These are phyloP conservation scores for Pestalotiopsis sp. DNA, from an alignment of 2,329 filamentous ascomycete species.

Conservation along the genomic window DNA sequence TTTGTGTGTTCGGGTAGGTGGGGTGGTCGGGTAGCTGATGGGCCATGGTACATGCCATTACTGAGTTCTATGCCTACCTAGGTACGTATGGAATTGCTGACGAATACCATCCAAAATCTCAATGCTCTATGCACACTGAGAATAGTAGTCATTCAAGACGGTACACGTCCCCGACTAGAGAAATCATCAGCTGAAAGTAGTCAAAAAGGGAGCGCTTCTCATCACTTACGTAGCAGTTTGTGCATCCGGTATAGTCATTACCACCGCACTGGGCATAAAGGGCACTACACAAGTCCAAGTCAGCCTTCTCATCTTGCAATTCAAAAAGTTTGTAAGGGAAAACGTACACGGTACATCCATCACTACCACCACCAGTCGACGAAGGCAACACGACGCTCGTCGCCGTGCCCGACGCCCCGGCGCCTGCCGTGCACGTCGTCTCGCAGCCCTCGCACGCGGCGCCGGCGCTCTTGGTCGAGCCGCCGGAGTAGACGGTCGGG, in stretches of 20 bases:
- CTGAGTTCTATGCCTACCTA: not conserved
- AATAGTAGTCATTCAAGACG: slow-evolving; percentile 8
- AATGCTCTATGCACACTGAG: slow-evolving; percentile 4
- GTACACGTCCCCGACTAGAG: slow-evolving; percentile 3
- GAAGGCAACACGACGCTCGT: not conserved
- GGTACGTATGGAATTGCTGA: not conserved
- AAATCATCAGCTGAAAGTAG: not conserved
- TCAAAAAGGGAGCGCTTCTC: not conserved
- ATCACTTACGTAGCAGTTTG: slow-evolving; percentile 6
- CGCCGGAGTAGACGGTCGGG: slow-evolving; percentile 43
- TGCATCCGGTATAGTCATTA: slow-evolving; percentile 11
- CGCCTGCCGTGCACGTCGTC: slow-evolving; percentile 10
- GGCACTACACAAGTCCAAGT: not conserved
- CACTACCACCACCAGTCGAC: not conserved
- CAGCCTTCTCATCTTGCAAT: not conserved
- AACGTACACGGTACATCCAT: slow-evolving; percentile 5
- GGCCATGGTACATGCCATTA: too few species aligned
- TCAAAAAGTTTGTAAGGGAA: not conserved
- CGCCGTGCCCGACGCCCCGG: slow-evolving; percentile 7
- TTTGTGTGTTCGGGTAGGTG: too few species aligned
- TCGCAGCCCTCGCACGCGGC: slow-evolving; percentile 11
- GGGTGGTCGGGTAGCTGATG: too few species aligned
- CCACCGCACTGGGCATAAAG: slow-evolving; percentile 10
- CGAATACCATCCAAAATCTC: not conserved
- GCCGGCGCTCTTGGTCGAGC: slow-evolving; percentile 42